Evolutionary conservation across 768 basidiomycete species (phyloP).

Genomic region (Termitomyces sp.): DNA sequence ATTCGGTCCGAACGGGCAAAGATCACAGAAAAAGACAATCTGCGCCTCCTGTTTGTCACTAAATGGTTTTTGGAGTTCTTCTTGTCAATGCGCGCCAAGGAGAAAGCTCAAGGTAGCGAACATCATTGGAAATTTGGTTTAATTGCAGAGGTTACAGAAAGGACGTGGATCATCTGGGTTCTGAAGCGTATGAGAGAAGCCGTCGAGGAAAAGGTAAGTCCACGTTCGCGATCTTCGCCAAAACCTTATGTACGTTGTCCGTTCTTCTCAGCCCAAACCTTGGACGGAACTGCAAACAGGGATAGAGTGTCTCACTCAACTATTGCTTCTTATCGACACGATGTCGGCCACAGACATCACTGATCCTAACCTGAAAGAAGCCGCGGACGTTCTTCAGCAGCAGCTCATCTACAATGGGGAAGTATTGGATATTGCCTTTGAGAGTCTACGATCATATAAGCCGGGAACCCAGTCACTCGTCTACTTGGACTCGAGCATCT

Average conservation of each 20-base stretch:
- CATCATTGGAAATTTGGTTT: slow-evolving; percentile 62
- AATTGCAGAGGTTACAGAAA: slow-evolving; percentile 82
- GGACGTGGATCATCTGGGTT: slow-evolving; percentile 87
- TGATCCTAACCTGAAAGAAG: slow-evolving; percentile 54
- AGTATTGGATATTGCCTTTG: slow-evolving; percentile 82
- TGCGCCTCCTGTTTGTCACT: slow-evolving; percentile 79
- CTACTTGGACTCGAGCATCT: slow-evolving; percentile 84
- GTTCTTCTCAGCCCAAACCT: slow-evolving; percentile 69
- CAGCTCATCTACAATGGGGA: slow-evolving; percentile 96
- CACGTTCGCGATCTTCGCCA: slow-evolving; percentile 1
- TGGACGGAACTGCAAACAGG: slow-evolving; percentile 96
- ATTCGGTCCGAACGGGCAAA: slow-evolving; percentile 90
- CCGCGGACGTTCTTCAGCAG: slow-evolving; percentile 77
- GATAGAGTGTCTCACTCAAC: slow-evolving; percentile 89
- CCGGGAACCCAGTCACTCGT: slow-evolving; percentile 72
- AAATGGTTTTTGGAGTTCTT: slow-evolving; percentile 96
- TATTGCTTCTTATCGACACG: slow-evolving; percentile 81
- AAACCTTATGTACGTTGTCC: neutral
- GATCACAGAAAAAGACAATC: slow-evolving; percentile 92
- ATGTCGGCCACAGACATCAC: slow-evolving; percentile 58
- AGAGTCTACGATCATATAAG: slow-evolving; percentile 73
- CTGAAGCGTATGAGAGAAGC: slow-evolving; percentile 84
- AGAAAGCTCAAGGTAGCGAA: slow-evolving; percentile 23
- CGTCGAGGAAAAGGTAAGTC: slow-evolving; percentile 80
- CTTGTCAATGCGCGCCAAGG: slow-evolving; percentile 45